Conservation (phyloP, 106 monocot species). For the Platanthera guangdongensis region DNA sequence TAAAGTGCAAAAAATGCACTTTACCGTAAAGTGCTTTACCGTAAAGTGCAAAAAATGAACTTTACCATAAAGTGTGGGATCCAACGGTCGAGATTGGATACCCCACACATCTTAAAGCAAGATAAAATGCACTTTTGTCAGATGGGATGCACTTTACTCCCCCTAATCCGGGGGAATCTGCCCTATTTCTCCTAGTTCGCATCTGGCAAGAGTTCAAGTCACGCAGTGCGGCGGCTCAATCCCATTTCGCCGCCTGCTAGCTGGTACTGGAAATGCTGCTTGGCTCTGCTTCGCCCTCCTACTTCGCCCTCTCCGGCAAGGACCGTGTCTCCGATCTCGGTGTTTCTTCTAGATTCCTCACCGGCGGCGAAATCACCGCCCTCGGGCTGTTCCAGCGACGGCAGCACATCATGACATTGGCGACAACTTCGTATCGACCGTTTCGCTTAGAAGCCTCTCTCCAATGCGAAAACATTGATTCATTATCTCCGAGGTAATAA, state of each 20-base stretch:
- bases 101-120: too few species aligned
- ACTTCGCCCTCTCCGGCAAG: not conserved
- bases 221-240: not conserved
- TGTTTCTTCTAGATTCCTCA: not conserved
- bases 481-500: not conserved
- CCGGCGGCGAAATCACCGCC: not conserved
- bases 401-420: not conserved
- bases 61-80: too few species aligned
- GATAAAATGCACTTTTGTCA: too few species aligned
- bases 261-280: conserved; percentile 3
- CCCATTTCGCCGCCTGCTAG: not conserved
- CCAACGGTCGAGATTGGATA: too few species aligned
- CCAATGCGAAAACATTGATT: not conserved
- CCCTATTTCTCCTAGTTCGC: too few species aligned
- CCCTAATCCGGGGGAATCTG: too few species aligned
- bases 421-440: not conserved
- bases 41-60: too few species aligned
- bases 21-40: too few species aligned
- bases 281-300: not conserved
- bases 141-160: too few species aligned
- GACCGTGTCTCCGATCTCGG: not conserved
- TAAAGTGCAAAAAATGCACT: too few species aligned
- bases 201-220: not conserved
- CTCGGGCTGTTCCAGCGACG: not conserved
- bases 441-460: not conserved